Conservation (phyloP, 306 rosid genomes). For the Sicyos baderoa region DNA sequence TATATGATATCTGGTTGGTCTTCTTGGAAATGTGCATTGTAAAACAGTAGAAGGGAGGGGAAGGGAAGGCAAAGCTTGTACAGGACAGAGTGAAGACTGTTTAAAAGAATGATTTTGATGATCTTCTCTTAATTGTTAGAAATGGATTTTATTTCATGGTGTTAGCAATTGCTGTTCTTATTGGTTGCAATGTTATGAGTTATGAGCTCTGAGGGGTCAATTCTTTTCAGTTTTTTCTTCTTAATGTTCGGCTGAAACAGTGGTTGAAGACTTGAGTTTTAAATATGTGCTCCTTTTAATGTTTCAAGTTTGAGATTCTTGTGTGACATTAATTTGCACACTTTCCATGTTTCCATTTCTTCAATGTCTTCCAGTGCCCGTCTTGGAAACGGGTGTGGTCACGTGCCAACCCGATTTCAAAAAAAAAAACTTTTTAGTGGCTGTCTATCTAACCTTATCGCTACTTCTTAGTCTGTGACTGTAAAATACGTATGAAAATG, state of each 20-base stretch:
- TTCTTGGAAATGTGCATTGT: neutral
- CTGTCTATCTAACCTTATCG: neutral
- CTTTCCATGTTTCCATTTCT: no score
- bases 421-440: neutral
- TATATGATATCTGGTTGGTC: neutral
- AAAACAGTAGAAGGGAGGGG: constrained; percentile 6
- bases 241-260: constrained; percentile 42
- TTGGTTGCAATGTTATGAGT: constrained; percentile 17
- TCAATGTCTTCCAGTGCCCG: no score
- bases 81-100: neutral
- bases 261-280: neutral
- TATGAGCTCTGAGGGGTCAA: constrained; percentile 26
- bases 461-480: constrained; percentile 7
- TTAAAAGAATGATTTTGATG: neutral
- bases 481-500: neutral
- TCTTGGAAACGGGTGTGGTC: no score
- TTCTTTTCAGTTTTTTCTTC: constrained; percentile 51
- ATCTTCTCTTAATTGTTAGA: neutral
- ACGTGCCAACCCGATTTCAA: no score
- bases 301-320: no score
- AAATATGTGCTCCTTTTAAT: no score
- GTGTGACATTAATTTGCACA: no score
- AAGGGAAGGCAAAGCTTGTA: constrained; percentile 5
- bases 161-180: neutral
- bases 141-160: neutral